Evolutionary conservation across 2,329 filamentous ascomycete species (phyloP).

Genomic region (Claviceps sp.): DNA sequence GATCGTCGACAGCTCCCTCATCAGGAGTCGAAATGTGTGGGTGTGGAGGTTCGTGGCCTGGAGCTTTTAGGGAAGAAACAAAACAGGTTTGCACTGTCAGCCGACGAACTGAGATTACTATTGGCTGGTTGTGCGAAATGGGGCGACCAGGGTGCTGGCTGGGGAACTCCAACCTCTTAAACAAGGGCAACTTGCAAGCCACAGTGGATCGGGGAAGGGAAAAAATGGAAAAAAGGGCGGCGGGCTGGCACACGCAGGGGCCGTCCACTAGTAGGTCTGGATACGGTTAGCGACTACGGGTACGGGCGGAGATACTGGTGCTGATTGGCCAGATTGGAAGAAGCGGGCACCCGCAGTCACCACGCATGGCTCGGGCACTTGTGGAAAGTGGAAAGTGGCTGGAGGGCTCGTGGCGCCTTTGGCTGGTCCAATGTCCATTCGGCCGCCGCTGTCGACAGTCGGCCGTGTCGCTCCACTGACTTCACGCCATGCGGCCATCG

Average conservation of each 20-base stretch:
- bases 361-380: background rate
- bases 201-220: background rate
- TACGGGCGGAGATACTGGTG: background rate
- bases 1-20: background rate
- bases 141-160: background rate
- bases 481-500: too few species aligned
- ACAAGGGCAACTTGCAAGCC: too few species aligned
- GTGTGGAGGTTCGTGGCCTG: background rate
- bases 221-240: background rate
- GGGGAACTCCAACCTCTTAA: background rate
- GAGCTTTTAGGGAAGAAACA: background rate
- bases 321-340: background rate
- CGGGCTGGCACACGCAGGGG: background rate
- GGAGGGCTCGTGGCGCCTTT: background rate
- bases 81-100: background rate
- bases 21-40: background rate
- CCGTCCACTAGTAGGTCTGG: background rate
- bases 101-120: background rate
- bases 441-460: too few species aligned
- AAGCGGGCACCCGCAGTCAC: background rate
- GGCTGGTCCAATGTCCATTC: background rate
- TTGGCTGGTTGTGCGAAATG: background rate
- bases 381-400: background rate
- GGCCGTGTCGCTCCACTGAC: too few species aligned
- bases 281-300: background rate